Conservation (phyloP, 139 green algal species). For the Diplosphaera chodatii region DNA sequence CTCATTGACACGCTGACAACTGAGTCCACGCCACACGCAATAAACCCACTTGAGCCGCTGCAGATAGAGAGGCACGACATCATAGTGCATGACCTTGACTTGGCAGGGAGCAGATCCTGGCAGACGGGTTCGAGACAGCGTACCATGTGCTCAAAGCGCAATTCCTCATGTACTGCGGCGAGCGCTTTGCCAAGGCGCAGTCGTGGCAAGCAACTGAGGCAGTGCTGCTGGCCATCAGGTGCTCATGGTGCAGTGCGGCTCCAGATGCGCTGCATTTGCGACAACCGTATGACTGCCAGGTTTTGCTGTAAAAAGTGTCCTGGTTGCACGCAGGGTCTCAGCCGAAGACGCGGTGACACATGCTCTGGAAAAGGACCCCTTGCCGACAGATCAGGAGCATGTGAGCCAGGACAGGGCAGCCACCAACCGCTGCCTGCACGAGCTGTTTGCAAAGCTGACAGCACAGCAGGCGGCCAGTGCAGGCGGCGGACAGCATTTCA, state of each 20-base stretch:
- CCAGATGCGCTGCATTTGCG: too few relatives aligned
- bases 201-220: conserved; percentile 12
- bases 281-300: too few relatives aligned
- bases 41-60: too few relatives aligned
- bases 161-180: conserved; percentile 3
- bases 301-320: too few relatives aligned
- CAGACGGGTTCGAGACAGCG: conserved; percentile 5
- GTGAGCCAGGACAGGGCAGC: not conserved
- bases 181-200: not conserved
- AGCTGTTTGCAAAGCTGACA: not conserved
- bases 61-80: too few relatives aligned
- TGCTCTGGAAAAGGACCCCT: not conserved
- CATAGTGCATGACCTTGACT: not conserved
- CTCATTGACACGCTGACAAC: not conserved
- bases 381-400: not conserved
- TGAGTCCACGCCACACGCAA: not conserved
- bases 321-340: not conserved
- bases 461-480: not conserved
- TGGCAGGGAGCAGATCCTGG: conserved; percentile 8
- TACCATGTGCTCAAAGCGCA: conserved; percentile 6
- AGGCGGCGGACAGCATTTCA: not conserved
- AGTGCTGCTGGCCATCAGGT: conserved; percentile 4
- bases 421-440: not conserved
- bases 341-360: not conserved
- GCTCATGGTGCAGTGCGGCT: too few relatives aligned